Evolutionary conservation across 495 filamentous ascomycete species (phyloP).

Genomic region (Diplogelasinospora grovesii): DNA sequence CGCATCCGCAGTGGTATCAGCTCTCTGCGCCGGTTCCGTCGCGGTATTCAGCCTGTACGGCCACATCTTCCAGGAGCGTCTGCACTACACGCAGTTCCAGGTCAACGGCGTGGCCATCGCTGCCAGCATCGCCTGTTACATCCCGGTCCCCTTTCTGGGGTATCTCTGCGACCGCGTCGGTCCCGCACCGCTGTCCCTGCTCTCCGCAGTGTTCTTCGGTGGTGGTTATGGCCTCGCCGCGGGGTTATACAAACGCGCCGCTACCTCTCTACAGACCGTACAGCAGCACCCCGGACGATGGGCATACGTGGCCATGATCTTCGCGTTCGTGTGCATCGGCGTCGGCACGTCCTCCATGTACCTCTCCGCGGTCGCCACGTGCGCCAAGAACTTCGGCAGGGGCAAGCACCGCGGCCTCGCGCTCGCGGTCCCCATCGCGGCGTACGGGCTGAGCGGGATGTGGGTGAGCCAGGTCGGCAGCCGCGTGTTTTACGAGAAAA

Average conservation of each 20-base stretch:
- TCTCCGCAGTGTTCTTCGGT: constrained; percentile 69
- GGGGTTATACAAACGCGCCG: constrained; percentile 61
- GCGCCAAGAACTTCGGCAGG: constrained; percentile 92
- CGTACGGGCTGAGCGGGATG: constrained; percentile 89
- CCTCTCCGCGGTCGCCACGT: constrained; percentile 78
- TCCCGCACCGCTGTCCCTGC: constrained; percentile 63
- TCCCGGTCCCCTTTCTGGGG: constrained; percentile 81
- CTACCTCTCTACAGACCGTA: constrained; percentile 27
- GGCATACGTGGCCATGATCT: constrained; percentile 75
- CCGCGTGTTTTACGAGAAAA: constrained; percentile 62
- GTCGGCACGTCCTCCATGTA: constrained; percentile 84
- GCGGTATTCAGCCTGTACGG: constrained; percentile 89
- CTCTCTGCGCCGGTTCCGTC: constrained; percentile 76
- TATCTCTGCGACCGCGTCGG: constrained; percentile 84
- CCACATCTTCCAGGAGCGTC: constrained; percentile 71
- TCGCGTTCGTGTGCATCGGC: constrained; percentile 75
- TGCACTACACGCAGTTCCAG: constrained; percentile 82
- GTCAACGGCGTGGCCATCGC: constrained; percentile 84
- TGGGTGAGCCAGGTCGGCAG: constrained; percentile 88
- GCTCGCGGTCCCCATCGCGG: constrained; percentile 82
- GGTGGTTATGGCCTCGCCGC: constrained; percentile 79
- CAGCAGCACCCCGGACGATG: neutral
- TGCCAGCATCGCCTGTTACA: constrained; percentile 79
- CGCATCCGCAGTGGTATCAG: constrained; percentile 33
- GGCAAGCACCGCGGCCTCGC: constrained; percentile 84